These are phyloP conservation scores for Carex cristatella DNA, from an alignment of 176 grass and related monocot species.

Conservation along the genomic window DNA sequence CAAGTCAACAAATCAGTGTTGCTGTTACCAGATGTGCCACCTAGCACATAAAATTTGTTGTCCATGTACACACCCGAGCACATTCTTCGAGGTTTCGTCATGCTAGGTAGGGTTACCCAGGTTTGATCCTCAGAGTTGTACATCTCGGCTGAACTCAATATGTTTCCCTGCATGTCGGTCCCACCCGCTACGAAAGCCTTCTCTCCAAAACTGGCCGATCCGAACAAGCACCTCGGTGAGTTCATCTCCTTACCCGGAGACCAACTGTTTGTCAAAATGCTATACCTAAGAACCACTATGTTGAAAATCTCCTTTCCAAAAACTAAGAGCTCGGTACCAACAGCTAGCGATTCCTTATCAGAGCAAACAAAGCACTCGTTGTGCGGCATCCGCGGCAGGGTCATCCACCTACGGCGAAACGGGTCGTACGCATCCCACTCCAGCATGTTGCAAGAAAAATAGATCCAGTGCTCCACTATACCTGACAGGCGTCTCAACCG, in stretches of 20 bases:
- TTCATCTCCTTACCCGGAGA: constrained; percentile 78
- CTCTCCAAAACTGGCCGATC: constrained; percentile 86
- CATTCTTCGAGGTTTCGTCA: constrained; percentile 77
- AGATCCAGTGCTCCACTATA: constrained; percentile 92
- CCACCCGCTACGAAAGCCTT: constrained; percentile 90
- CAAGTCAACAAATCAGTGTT: constrained; percentile 80
- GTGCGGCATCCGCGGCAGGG: constrained; percentile 79
- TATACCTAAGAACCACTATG: constrained; percentile 84
- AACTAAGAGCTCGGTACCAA: constrained; percentile 89
- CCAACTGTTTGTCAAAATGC: constrained; percentile 91
- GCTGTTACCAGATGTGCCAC: constrained; percentile 66
- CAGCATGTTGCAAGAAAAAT: constrained; percentile 84
- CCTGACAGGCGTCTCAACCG: constrained; percentile 50
- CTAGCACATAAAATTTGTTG: constrained; percentile 87
- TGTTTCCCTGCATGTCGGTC: constrained; percentile 44
- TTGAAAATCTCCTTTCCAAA: constrained; percentile 73
- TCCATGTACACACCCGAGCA: constrained; percentile 95
- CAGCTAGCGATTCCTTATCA: constrained; percentile 88
- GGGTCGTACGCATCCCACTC: constrained; percentile 98
- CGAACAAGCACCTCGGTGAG: constrained; percentile 85
- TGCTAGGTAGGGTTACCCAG: constrained; percentile 76
- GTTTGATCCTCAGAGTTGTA: constrained; percentile 76
- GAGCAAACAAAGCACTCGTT: constrained; percentile 87
- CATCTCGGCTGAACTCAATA: constrained; percentile 67
- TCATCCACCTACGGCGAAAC: constrained; percentile 71